Evolutionary conservation across 257 asterid genomes (phyloP), one percentile per base, ranked within the genome.

Genomic region (Plantago ovata): DNA sequence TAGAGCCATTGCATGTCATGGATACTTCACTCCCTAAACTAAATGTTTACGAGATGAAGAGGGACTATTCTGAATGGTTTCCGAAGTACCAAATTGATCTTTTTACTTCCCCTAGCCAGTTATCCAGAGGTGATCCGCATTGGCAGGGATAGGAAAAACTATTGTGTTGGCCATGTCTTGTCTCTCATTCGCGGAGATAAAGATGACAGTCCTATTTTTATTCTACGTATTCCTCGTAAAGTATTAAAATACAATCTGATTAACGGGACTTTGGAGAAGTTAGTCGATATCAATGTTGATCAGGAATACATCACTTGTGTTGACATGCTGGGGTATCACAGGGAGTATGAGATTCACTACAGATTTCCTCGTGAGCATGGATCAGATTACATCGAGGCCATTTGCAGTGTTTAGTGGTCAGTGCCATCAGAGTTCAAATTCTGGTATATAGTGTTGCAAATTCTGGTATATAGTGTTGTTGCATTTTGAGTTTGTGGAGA

Each of bases 1-100:
- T 70, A 46, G 62, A 63, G n/a, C 48, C 13, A 2, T 24, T 24
- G 32, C 32, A 24, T 2, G 36, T 16, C 1, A 5, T 24, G 5
- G 32, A 24, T 24, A 2, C 32, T 24, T 24, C 5, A 24, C 45
- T 15, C 1, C 51, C 52, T 21, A 51, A 23, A 10, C 62, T 72
- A 15, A 44, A 43, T 52, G 63, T 57, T 14, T 72, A 67, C 36
- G 77, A 72, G 59, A 36, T 66, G 73, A 52, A 44, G 32, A 57
- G 19, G 7, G 77, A 67, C 38, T 66, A 61, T 38, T 66, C 77
- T 1, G 77, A 56, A 13, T 66, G 77, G 77, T 61, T 66, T 23
- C 53, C 66, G 22, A 66, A 67, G 60, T 72, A 56, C 50, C 15
- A 13, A 6, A 60, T 67, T 33, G 67, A 66, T 38, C 54, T 72